Percentiles rank a stretch among this genome's conserved stretches.
These are phyloP conservation scores for Monilinia fructigena DNA, from an alignment of 2,329 filamentous ascomycete genomes.

Conservation along the genomic window DNA sequence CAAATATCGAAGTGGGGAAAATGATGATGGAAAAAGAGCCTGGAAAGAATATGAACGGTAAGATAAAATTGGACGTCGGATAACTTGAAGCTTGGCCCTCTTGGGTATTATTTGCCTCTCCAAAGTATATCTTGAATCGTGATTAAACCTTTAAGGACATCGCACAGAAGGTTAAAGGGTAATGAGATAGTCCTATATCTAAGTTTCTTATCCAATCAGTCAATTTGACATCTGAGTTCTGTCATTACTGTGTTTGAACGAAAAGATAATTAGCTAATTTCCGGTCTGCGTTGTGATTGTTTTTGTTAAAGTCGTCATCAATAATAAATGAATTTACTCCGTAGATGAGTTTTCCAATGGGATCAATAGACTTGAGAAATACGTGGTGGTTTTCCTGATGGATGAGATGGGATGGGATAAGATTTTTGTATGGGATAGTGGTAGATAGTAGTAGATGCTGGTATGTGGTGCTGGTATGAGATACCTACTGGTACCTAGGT, in stretches of 20 bases:
- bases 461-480: too few species aligned
- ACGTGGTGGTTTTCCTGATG: background rate
- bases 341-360: background rate
- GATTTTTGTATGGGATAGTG: too few species aligned
- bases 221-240: background rate
- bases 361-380: background rate
- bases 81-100: slow-evolving; percentile 17
- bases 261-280: slow-evolving; percentile 8
- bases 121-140: slow-evolving; percentile 10
- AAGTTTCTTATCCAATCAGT: background rate
- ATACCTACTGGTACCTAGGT: too few species aligned
- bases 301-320: background rate
- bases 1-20: background rate
- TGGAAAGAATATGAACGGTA: background rate
- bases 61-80: slow-evolving; percentile 9
- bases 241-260: background rate
- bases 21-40: background rate
- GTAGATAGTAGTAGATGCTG: too few species aligned
- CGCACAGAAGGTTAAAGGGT: background rate
- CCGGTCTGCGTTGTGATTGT: background rate
- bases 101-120: slow-evolving; percentile 7
- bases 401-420: background rate
- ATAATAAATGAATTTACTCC: background rate
- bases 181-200: background rate
- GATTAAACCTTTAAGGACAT: slow-evolving; percentile 1